Conservation (phyloP, 306 rosid genomes). For the Alnus rubra region DNA sequence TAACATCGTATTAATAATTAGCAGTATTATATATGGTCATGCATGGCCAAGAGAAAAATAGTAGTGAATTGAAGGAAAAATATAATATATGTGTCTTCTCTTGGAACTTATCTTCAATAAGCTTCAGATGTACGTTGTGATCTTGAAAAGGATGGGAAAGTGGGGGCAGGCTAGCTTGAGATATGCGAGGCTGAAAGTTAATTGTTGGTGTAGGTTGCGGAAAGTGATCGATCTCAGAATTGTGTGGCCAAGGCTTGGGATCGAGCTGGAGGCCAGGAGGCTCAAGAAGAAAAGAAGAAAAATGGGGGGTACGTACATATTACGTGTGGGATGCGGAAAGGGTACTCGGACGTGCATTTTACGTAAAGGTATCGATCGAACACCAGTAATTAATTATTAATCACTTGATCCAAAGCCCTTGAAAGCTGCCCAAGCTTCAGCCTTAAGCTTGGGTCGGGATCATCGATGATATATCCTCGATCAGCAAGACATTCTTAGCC, state of each 20-base stretch:
- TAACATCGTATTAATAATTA: too few relatives aligned
- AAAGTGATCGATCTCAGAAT: background rate
- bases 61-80: too few relatives aligned
- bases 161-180: slow-evolving; percentile 32
- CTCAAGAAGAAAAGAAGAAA: slow-evolving; percentile 3
- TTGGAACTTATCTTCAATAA: background rate
- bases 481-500: slow-evolving; percentile 20
- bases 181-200: slow-evolving; percentile 30
- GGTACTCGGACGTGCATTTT: slow-evolving; percentile 39
- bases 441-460: slow-evolving; percentile 35
- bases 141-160: slow-evolving; percentile 14
- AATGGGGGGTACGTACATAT: background rate
- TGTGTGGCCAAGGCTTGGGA: slow-evolving; percentile 22
- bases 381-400: slow-evolving; percentile 6
- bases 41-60: too few relatives aligned
- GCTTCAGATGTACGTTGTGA: slow-evolving; percentile 40
- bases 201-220: background rate
- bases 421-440: slow-evolving; percentile 23
- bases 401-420: slow-evolving; percentile 56
- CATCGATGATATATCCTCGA: background rate
- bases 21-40: too few relatives aligned
- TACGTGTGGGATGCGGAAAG: slow-evolving; percentile 18
- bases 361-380: slow-evolving; percentile 39
- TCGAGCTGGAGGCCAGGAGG: slow-evolving; percentile 35
- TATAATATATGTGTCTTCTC: too few relatives aligned